A percentile compares a stretch with the other conserved stretches of the same genome.
phyloP scores from a whole-genome alignment of 768 basidiomycete genomes.

The Leccinum truebloodii region DNA sequence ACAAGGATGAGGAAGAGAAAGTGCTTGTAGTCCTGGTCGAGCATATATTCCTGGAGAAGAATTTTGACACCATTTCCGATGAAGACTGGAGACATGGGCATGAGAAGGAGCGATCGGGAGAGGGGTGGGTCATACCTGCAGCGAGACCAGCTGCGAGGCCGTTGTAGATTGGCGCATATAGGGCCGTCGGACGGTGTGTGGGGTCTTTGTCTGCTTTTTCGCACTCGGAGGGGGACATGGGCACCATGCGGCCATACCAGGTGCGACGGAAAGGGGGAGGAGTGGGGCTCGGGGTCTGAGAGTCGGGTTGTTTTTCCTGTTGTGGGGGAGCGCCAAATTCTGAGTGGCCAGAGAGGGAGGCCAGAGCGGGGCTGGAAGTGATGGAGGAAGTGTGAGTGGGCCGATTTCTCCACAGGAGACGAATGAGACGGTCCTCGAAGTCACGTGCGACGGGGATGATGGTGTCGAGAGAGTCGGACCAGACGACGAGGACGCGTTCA shows the following conservation, averaged over 20 bases:
- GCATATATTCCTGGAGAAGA: constrained; percentile 53
- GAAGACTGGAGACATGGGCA: constrained; percentile 46
- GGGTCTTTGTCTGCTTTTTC: constrained; percentile 28
- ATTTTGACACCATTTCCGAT: constrained; percentile 64
- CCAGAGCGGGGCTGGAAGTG: constrained; percentile 30
- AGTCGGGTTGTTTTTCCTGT: constrained; percentile 16
- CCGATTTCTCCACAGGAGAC: constrained; percentile 51
- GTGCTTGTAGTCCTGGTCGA: constrained; percentile 48
- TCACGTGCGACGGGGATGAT: constrained; percentile 57
- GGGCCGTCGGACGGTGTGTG: constrained; percentile 15
- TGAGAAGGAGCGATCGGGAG: neutral
- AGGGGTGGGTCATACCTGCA: constrained; percentile 11
- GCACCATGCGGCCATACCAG: constrained; percentile 62
- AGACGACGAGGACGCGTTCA: constrained; percentile 82
- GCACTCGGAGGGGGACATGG: constrained; percentile 34
- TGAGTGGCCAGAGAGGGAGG: constrained; percentile 42
- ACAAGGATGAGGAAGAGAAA: constrained; percentile 40
- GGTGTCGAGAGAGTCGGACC: constrained; percentile 77
- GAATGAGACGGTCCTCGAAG: constrained; percentile 59
- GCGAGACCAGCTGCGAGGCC: constrained; percentile 31
- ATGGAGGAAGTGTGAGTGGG: constrained; percentile 26
- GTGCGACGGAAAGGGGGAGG: constrained; percentile 43
- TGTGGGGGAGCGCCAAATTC: constrained; percentile 21
- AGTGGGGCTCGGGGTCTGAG: constrained; percentile 24
- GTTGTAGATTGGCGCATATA: constrained; percentile 32